Conservation (phyloP, 2,329 filamentous ascomycete genomes). For the Penicillium olsonii region DNA sequence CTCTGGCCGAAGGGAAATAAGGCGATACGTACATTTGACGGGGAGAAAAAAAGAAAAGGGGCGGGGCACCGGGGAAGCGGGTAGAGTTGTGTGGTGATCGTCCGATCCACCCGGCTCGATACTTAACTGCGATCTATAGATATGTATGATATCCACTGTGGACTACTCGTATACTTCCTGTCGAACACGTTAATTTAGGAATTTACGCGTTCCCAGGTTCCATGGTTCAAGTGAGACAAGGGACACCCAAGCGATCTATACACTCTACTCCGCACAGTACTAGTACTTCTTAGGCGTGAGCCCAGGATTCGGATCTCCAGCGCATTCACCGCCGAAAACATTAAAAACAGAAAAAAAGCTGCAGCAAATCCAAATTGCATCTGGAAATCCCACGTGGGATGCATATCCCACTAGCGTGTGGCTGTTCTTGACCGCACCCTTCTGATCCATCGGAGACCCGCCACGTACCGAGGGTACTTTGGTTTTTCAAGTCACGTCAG, state of each 20-base stretch:
- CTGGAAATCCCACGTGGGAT: constrained; percentile 20
- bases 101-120: constrained; percentile 15
- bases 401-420: constrained; percentile 3
- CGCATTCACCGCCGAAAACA: constrained; percentile 17
- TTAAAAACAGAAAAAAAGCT: neutral
- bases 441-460: constrained; percentile 2
- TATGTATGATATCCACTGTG: neutral
- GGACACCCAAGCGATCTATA: neutral
- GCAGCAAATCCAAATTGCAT: constrained; percentile 7
- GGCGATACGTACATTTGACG: neutral
- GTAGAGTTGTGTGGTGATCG: constrained; percentile 15
- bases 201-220: neutral
- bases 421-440: constrained; percentile 13
- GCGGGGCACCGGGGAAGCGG: constrained; percentile 14
- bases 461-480: constrained; percentile 4
- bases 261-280: too few species aligned
- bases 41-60: neutral
- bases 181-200: neutral
- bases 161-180: neutral
- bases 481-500: neutral
- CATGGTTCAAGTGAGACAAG: neutral
- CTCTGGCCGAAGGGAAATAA: neutral
- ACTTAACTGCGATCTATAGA: constrained; percentile 9
- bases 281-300: too few species aligned
- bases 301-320: neutral